phyloP scores from a whole-genome alignment of 1,284 basidiomycete species.

The Caloboletus inedulis region DNA sequence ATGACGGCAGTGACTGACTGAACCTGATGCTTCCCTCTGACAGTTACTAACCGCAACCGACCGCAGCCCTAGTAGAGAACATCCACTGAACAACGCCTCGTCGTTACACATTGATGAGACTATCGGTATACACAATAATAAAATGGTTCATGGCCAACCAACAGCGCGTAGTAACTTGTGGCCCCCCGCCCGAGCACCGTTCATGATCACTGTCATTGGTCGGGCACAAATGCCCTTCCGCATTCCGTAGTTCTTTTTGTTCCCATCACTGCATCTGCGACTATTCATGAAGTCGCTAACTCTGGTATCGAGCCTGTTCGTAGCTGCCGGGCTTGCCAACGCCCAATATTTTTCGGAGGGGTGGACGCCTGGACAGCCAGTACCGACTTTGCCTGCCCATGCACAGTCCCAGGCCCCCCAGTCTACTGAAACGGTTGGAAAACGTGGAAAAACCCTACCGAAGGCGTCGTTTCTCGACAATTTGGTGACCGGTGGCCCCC shows the following conservation, averaged over 20 bases:
- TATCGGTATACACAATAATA: neutral
- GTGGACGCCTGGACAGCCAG: conserved; percentile 70
- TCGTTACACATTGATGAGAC: neutral
- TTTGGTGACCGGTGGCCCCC: conserved; percentile 37
- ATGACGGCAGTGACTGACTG: conserved; percentile 3
- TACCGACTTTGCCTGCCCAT: conserved; percentile 30
- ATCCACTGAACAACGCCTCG: neutral
- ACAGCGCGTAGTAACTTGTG: too few species aligned
- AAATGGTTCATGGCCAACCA: neutral
- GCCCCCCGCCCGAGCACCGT: too few species aligned
- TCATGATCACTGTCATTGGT: too few species aligned
- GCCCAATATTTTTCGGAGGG: conserved; percentile 75
- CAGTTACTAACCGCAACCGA: neutral
- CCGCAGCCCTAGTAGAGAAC: neutral
- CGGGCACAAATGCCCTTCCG: conserved; percentile 1
- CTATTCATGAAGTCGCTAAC: conserved; percentile 47
- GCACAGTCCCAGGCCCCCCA: conserved; percentile 15
- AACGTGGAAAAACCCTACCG: conserved; percentile 9
- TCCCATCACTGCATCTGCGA: neutral
- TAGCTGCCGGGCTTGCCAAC: conserved; percentile 36
- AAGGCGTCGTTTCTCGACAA: conserved; percentile 28
- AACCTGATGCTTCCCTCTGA: neutral
- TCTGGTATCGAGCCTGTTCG: conserved; percentile 36
- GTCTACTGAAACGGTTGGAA: conserved; percentile 19
- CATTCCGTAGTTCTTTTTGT: neutral